Base-by-base conservation (phyloP, 495 filamentous ascomycete species). In the Hypoxylon fuscum region DNA sequence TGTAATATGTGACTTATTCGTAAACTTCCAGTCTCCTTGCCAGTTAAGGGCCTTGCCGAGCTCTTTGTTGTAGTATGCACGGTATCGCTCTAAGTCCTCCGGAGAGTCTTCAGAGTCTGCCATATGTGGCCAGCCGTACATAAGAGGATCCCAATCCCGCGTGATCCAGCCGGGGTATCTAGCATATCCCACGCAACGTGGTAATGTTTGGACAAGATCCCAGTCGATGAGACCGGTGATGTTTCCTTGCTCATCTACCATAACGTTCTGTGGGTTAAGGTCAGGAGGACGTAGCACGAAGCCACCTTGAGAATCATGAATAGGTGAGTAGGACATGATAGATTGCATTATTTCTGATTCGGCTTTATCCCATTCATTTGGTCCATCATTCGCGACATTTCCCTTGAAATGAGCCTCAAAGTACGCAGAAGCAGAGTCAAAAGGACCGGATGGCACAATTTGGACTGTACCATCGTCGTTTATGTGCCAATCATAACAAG, bases 171-270 rank as follows among this genome's bases (percentile, higher is more conserved):
- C 18, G 4, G 46, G 56, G 20, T 73, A 73, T 42, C 54, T 20
- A 9, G 57, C 54, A 50, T 66, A 64, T 1, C 70, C 71, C 2
- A 79, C 22, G 18, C 40, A 61, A 11, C 66, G 71, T 25, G 77
- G 75, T 3, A 63, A 10, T 1, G 75, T 67, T n/a, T 64, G 45
- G 18, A 64, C 69, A 9, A 63, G 59, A 42, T 81, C 78, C 79
- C 77, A 80, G 53, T 80, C 80, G n/a, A 81, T 75, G 37, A 80
- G 56, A 3, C 71, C 77, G 12, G 57, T 67, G 5, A 82, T 31
- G 25, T 67, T 68, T 17, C 79, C 78, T 17, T 76, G 66, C 7
- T 76, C 59, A 2, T 69, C 64, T 0, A 76, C 74, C 8, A 79
- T 23, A 23, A 78, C 35, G 50, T 79, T 79, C 44, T 77, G 72